Evolutionary conservation across 2,329 filamentous ascomycete genomes (phyloP).

Genomic region (Aureobasidium sp.): DNA sequence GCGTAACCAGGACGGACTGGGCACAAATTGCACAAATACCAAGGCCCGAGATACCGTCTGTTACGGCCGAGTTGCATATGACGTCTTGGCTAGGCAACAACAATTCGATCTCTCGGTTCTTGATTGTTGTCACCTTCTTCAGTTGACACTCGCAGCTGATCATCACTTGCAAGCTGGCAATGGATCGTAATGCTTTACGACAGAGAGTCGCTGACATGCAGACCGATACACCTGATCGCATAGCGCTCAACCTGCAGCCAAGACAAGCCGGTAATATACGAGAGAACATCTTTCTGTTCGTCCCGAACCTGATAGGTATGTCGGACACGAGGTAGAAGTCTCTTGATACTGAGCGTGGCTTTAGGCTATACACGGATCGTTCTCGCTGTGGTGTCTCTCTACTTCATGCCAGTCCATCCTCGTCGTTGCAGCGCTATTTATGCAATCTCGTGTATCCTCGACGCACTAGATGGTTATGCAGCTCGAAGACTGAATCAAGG

Average conservation of each 20-base stretch:
- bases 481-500: constrained; percentile 80
- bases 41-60: not conserved
- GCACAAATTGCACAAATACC: not conserved
- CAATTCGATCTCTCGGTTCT: not conserved
- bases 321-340: not conserved
- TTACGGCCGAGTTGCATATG: not conserved
- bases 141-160: not conserved
- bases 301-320: constrained; percentile 43
- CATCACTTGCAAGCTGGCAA: not conserved
- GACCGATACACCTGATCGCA: not conserved
- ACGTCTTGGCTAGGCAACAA: not conserved
- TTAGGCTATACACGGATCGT: constrained; percentile 42
- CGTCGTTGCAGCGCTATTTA: constrained; percentile 88
- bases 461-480: constrained; percentile 87
- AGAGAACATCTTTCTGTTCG: constrained; percentile 48
- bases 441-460: constrained; percentile 85
- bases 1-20: not conserved
- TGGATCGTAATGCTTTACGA: not conserved
- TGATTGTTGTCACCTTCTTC: too few relatives aligned
- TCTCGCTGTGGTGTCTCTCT: constrained; percentile 75
- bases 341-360: not conserved
- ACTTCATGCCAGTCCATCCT: constrained; percentile 98
- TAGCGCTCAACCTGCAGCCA: not conserved
- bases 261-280: constrained; percentile 23
- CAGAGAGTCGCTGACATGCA: not conserved